Evolutionary conservation across 2,329 filamentous ascomycete species (phyloP).

Genomic region (Hymenoscyphus occultus): DNA sequence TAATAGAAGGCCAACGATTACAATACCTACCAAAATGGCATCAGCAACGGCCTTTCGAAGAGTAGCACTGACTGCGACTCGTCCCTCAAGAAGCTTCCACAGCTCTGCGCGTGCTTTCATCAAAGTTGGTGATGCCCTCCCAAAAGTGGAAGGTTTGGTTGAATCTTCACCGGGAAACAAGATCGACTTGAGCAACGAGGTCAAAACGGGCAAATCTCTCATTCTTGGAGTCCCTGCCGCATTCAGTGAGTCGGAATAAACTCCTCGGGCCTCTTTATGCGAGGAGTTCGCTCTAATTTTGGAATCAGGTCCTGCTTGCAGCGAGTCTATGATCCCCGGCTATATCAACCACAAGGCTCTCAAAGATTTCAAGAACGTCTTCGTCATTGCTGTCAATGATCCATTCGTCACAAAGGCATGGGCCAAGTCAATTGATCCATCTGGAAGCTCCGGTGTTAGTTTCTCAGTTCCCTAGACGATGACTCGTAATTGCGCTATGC

Average conservation of each 20-base stretch:
- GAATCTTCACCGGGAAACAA: slow-evolving; percentile 86
- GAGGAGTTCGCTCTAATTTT: background rate
- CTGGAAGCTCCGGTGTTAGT: slow-evolving; percentile 53
- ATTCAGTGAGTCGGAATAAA: slow-evolving; percentile 52
- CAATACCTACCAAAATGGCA: slow-evolving; percentile 24
- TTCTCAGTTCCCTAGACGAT: background rate
- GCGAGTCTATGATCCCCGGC: slow-evolving; percentile 73
- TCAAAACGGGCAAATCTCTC: slow-evolving; percentile 67
- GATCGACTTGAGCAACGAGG: slow-evolving; percentile 74
- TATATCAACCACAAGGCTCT: slow-evolving; percentile 79
- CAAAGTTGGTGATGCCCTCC: slow-evolving; percentile 75
- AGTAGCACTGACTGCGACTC: slow-evolving; percentile 20
- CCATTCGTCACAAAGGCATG: slow-evolving; percentile 63
- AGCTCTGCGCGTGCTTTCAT: slow-evolving; percentile 61
- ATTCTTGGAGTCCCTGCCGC: slow-evolving; percentile 83
- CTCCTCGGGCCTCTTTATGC: background rate
- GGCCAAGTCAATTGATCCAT: slow-evolving; percentile 15
- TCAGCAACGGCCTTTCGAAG: slow-evolving; percentile 26
- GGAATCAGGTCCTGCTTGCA: slow-evolving; percentile 55
- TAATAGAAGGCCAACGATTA: background rate
- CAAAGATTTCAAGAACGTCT: slow-evolving; percentile 76
- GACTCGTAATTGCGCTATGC: background rate
- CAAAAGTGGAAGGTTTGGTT: slow-evolving; percentile 66
- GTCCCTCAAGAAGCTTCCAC: slow-evolving; percentile 52
- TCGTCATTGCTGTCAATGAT: slow-evolving; percentile 90